Evolutionary conservation across 148 eudicot species (phyloP).

Genomic region (Cornus controversa): DNA sequence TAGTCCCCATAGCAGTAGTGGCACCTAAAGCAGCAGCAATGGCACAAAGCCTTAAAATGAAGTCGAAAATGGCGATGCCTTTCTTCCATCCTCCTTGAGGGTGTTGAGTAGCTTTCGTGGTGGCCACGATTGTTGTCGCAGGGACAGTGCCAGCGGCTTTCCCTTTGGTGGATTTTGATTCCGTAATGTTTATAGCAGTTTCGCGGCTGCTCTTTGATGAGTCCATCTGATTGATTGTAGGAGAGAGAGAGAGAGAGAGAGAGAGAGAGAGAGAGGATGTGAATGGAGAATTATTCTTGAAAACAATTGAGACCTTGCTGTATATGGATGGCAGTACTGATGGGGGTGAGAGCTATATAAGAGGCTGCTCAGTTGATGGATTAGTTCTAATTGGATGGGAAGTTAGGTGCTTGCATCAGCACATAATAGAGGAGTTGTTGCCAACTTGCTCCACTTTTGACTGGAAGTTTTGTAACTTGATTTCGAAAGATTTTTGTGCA

Average conservation of each 20-base stretch:
- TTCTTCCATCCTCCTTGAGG: constrained; percentile 36
- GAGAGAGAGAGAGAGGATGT: background rate
- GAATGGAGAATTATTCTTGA: background rate
- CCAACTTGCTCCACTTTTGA: constrained; percentile 13
- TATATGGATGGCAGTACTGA: background rate
- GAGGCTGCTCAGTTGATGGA: background rate
- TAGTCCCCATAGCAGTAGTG: constrained; percentile 66
- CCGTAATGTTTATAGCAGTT: constrained; percentile 33
- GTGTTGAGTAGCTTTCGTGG: constrained; percentile 18
- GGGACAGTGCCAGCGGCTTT: constrained; percentile 8
- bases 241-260: background rate
- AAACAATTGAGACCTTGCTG: background rate
- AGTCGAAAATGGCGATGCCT: constrained; percentile 61
- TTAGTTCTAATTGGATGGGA: background rate
- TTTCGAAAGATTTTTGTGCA: too few relatives aligned
- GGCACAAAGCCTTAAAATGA: constrained; percentile 56
- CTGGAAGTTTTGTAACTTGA: background rate
- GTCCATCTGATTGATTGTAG: constrained; percentile 14
- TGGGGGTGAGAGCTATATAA: background rate
- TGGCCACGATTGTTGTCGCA: background rate
- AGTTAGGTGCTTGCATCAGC: constrained; percentile 2
- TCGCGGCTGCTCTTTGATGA: constrained; percentile 11
- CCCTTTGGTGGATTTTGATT: constrained; percentile 30
- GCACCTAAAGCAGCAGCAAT: constrained; percentile 67
- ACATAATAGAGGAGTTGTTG: constrained; percentile 1